Base-by-base conservation (phyloP, 169 alveolate genomes). In the Plasmodium gonderi region DNA sequence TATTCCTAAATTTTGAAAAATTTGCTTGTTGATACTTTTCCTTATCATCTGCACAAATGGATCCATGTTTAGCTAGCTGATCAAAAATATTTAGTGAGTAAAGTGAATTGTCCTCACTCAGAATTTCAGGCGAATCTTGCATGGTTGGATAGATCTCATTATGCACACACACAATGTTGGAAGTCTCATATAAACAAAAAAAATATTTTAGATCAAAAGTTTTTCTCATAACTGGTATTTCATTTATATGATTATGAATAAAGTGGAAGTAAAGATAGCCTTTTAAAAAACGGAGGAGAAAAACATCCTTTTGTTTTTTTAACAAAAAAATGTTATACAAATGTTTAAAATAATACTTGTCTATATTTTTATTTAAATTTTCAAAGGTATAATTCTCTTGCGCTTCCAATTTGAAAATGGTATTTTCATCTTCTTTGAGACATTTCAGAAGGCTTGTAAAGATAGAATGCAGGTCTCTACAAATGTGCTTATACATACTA, bases 261-360 rank as follows among this genome's bases (percentile, higher is more conserved):
- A 69, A 82, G n/a, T 36, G 75, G 82, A 69, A 82, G 31, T 68
- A 82, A 2, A 82, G 36, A 31, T 69, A 82, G 7, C 92, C 92
- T 31, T 11, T 82, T 75, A 82, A 40, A 82, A 69, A 82, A 0
- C 77, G 38, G 0, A 82, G 76, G 40, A 82, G 74, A 60, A 33
- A 69, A 3, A 20, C 64, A 36, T 72, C 31, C 11, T 72, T 23
- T 67, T 82, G 65, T n/a, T 75, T 82, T 82, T 75, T 68, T 5
- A 69, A 82, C 64, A 49, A 47, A 72, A 82, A 82, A 5, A 82
- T 40, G 64, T 82, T 82, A 60, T 45, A 82, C 77, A 82, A 23
- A 60, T 82, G 64, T 42, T 40, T 82, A 38, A 82, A 82, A 54
- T 69, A 69, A 42, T 82, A 49, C 14, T 72, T 20, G 23, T 54